These are phyloP conservation scores for Chrysoporthe austroafricana DNA, from an alignment of 2,329 filamentous ascomycete genomes.

Conservation along the genomic window DNA sequence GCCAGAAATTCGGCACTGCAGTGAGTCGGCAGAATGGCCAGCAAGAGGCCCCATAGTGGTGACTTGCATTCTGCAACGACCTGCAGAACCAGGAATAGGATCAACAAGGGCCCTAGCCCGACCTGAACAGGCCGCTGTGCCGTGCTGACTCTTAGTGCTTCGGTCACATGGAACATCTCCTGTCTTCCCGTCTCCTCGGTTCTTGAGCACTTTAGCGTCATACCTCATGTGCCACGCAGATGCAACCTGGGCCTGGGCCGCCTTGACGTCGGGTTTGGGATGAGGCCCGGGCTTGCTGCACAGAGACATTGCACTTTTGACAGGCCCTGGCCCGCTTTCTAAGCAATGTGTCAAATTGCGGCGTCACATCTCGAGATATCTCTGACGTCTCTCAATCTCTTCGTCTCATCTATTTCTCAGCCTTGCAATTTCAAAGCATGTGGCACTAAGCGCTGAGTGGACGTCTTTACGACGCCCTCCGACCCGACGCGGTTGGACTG, in stretches of 20 bases:
- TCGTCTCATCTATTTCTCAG: conserved; percentile 21
- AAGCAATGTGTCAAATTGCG: conserved; percentile 24
- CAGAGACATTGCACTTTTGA: not conserved
- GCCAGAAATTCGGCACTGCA: conserved; percentile 20
- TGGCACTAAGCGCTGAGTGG: conserved; percentile 13
- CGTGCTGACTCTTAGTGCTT: not conserved
- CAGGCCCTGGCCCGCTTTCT: not conserved
- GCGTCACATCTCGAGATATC: conserved; percentile 21
- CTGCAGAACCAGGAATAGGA: conserved; percentile 4
- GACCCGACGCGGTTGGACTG: not conserved
- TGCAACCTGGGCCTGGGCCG: not conserved
- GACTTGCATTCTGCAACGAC: conserved; percentile 5
- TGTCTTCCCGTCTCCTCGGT: not conserved
- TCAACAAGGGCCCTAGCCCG: conserved; percentile 1
- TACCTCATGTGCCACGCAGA: conserved; percentile 12
- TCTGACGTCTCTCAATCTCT: conserved; percentile 16
- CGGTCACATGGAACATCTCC: conserved; percentile 13
- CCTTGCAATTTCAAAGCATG: conserved; percentile 22
- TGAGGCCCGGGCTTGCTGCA: conserved; percentile 6
- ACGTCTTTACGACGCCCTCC: conserved; percentile 8
- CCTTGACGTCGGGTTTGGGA: conserved; percentile 9
- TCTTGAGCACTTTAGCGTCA: not conserved
- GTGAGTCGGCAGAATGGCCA: not conserved
- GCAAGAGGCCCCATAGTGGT: not conserved
- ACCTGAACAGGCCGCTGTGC: conserved; percentile 3